A percentile compares a stretch with the other conserved stretches of the same genome.
Conservation (phyloP, 2,329 filamentous ascomycete genomes). For the Fusarium tricinctum region DNA sequence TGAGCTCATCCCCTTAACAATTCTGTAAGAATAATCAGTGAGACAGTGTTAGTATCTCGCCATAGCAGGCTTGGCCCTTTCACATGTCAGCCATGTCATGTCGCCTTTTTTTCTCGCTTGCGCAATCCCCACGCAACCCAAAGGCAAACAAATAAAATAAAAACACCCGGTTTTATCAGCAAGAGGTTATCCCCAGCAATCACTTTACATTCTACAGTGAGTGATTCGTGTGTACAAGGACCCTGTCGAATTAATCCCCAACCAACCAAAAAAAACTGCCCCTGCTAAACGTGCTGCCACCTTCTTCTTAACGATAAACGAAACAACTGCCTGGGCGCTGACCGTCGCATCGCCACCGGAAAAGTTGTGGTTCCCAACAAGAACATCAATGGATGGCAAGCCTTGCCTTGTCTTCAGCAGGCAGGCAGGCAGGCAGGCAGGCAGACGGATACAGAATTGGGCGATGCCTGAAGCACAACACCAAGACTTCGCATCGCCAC, state of each 20-base stretch:
- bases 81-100: constrained; percentile 16
- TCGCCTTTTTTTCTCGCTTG: neutral
- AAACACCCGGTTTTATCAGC: neutral
- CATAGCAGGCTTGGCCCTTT: constrained; percentile 16
- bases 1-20: constrained; percentile 27
- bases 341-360: neutral
- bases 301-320: neutral
- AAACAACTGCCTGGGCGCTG: neutral
- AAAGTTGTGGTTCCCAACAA: constrained; percentile 1
- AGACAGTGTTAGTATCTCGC: constrained; percentile 26
- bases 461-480: constrained; percentile 20
- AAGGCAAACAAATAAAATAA: neutral
- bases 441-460: neutral
- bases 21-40: constrained; percentile 19
- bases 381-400: neutral
- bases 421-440: constrained; percentile 29
- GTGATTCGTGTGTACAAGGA: neutral
- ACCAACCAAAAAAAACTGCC: constrained; percentile 28
- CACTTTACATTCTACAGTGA: constrained; percentile 1
- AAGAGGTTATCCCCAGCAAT: constrained; percentile 10
- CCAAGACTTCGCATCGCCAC: constrained; percentile 35
- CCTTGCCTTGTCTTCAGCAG: constrained; percentile 13
- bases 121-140: constrained; percentile 4
- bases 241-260: constrained; percentile 19
- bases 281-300: constrained; percentile 29